Conservation (phyloP, 2,329 filamentous ascomycete species). For the Alternaria ventricosa region DNA sequence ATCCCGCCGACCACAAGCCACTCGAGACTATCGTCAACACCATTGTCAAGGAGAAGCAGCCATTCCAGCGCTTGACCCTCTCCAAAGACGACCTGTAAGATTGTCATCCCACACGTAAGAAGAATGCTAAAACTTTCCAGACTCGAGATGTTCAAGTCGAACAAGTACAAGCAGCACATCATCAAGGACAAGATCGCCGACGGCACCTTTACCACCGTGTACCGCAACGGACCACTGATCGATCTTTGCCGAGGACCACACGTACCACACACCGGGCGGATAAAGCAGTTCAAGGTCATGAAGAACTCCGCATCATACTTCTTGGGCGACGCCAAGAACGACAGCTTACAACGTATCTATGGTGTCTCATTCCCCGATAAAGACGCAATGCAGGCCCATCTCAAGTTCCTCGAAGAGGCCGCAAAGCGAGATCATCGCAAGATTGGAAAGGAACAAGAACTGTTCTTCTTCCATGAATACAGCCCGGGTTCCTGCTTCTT, state of each 20-base stretch:
- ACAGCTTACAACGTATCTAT: conserved; percentile 94
- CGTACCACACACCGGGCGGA: conserved; percentile 88
- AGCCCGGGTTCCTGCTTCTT: conserved; percentile 96
- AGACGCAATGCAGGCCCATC: conserved; percentile 89
- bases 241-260: conserved; percentile 96
- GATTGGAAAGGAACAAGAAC: conserved; percentile 92
- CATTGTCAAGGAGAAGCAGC: conserved; percentile 96
- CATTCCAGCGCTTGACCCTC: conserved; percentile 86
- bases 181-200: conserved; percentile 92
- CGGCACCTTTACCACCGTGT: conserved; percentile 90
- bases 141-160: conserved; percentile 95
- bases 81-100: conserved; percentile 79
- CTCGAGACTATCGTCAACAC: conserved; percentile 80
- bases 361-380: conserved; percentile 98
- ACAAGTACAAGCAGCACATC: conserved; percentile 98
- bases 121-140: conserved; percentile 12
- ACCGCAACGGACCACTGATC: conserved; percentile 90
- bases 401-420: conserved; percentile 96
- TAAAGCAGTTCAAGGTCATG: conserved; percentile 94
- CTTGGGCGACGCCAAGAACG: conserved; percentile 90
- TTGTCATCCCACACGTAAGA: not conserved
- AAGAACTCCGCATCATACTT: conserved; percentile 89
- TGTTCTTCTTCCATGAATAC: conserved; percentile 94
- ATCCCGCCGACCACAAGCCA: conserved; percentile 80
- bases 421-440: conserved; percentile 94